These are phyloP conservation scores for Tulasnella sp. DNA, from an alignment of 768 basidiomycete species.

Conservation along the genomic window DNA sequence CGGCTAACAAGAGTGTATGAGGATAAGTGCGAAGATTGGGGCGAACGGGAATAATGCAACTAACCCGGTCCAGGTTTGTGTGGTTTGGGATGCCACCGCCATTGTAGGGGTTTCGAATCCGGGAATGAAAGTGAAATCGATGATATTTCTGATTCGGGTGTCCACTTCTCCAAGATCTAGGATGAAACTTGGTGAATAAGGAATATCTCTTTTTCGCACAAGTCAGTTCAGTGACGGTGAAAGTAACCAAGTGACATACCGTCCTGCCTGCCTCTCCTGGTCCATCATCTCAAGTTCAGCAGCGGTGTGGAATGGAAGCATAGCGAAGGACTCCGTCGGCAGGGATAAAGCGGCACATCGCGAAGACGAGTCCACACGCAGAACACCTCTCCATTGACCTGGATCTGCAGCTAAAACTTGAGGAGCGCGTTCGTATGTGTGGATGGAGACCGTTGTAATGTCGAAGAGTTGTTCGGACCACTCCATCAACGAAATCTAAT, in stretches of 20 bases:
- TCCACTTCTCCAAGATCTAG: constrained; percentile 77
- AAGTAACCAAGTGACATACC: constrained; percentile 5
- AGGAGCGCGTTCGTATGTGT: constrained; percentile 92
- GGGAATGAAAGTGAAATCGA: constrained; percentile 86
- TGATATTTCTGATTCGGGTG: constrained; percentile 72
- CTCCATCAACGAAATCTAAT: constrained; percentile 88
- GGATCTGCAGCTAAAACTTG: constrained; percentile 76
- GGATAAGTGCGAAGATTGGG: background rate
- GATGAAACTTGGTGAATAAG: constrained; percentile 91
- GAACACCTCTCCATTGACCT: constrained; percentile 55
- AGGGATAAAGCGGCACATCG: constrained; percentile 83
- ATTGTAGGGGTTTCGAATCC: constrained; percentile 94
- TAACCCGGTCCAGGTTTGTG: constrained; percentile 91
- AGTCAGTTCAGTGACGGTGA: background rate
- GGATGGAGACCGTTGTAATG: constrained; percentile 90
- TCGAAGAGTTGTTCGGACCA: constrained; percentile 82
- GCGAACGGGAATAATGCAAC: constrained; percentile 32
- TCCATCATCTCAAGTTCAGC: constrained; percentile 76
- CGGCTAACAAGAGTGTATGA: constrained; percentile 48
- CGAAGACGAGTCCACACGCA: constrained; percentile 81
- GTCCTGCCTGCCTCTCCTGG: constrained; percentile 63
- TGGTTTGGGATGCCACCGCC: constrained; percentile 79
- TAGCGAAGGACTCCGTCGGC: constrained; percentile 85
- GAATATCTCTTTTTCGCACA: constrained; percentile 60
- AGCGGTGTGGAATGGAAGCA: constrained; percentile 83